Base-by-base conservation (phyloP, 768 basidiomycete species). In the Termitomyces sp. region DNA sequence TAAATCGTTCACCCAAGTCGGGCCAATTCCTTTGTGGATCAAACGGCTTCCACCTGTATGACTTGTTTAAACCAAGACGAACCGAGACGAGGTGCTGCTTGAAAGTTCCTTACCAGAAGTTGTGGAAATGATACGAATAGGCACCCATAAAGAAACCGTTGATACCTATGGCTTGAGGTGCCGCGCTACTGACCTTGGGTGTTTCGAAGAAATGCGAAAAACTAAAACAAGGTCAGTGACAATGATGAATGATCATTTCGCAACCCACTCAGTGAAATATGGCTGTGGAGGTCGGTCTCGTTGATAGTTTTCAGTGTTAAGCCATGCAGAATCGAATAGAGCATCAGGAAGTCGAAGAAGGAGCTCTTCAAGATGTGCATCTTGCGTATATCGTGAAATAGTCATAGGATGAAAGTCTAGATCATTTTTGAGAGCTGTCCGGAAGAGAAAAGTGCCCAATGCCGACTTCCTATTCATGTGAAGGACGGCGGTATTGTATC, bases 341-440 rank as follows among this genome's bases (percentile, higher is more conserved):
- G 96, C 96, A 68, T 98, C 97, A 0, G 97, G 95, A 18, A 99
- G 79, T 26, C 93, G 84, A 56, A 94, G 82, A 29, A 99, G 75
- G 46, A 98, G 76, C 5, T 82, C 84, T 59, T 96, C 93, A 31
- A 98, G 65, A 59, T 87, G 79, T 1, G 94, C 94, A 62, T 99
- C 96, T 71, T 89, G 89, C 31, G 88, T 85, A 69, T 99, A 99
- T 58, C 84, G 79, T 42, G 90, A 88, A 37, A 99, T 87, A 0
- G 90, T 93, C 92, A 95, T 95, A 0, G 96, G 96, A 66, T 99
- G 97, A 73, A 99, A 98, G 72, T 98, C 96, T 68, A 98, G 71
- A 22, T 85, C 85, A 65, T 99, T 98, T 75, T 90, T 92, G 62
- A 99, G 72, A 14, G 95, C 94, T 1, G 95, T 96, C 46, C 90